phyloP scores from a whole-genome alignment of 805 yeast species.

The Ogataea ramenticola region DNA sequence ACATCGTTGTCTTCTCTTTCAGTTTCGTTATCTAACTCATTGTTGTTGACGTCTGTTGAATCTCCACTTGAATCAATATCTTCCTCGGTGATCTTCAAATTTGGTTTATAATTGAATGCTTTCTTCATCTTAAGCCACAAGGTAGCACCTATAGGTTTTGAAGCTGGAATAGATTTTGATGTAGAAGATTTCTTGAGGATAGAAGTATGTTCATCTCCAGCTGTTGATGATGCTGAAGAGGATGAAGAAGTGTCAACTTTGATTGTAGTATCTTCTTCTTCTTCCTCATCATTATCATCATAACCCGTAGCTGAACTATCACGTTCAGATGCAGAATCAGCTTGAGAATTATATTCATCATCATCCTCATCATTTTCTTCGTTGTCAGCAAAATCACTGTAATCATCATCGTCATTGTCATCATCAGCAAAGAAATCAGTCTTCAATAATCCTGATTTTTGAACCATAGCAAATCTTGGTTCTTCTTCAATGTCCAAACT shows the following conservation, averaged over 20 bases:
- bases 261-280: slow-evolving; percentile 5
- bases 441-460: slow-evolving; percentile 7
- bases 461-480: slow-evolving; percentile 9
- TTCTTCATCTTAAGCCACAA: slow-evolving; percentile 25
- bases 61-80: background rate
- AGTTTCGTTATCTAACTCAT: background rate
- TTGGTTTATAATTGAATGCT: slow-evolving; percentile 13
- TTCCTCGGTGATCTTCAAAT: slow-evolving; percentile 1
- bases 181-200: background rate
- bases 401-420: slow-evolving; percentile 2
- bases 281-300: slow-evolving; percentile 10
- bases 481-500: slow-evolving; percentile 6
- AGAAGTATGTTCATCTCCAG: background rate
- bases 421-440: background rate
- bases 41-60: background rate
- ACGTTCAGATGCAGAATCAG: no score
- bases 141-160: slow-evolving; percentile 15
- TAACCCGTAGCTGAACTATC: no score
- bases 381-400: slow-evolving; percentile 2
- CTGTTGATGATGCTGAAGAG: background rate
- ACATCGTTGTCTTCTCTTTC: background rate
- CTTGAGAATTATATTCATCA: background rate
- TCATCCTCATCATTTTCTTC: slow-evolving; percentile 1
- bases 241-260: background rate
- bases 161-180: background rate